Conservation (phyloP, 306 rosid species). For the Cucurbita maxima region DNA sequence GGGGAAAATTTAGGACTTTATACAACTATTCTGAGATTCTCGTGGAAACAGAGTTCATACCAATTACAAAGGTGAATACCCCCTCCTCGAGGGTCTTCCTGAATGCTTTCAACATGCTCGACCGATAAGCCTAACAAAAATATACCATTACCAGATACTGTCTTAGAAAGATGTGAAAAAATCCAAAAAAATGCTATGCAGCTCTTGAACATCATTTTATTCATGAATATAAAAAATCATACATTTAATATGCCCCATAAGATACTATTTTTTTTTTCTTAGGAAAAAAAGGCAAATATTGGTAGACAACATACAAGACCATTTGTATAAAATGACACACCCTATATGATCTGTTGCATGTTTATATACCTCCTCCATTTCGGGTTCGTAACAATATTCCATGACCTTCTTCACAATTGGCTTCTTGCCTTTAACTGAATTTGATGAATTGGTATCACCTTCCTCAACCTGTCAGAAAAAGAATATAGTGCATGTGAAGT, state of each 20-base stretch:
- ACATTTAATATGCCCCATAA: not conserved
- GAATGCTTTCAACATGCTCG: constrained; percentile 96
- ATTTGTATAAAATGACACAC: not conserved
- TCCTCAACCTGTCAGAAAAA: constrained; percentile 52
- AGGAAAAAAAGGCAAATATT: not conserved
- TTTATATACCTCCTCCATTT: constrained; percentile 83
- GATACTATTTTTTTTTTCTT: too few relatives aligned
- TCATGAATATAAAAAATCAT: not conserved
- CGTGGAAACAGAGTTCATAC: constrained; percentile 29
- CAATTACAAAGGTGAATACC: constrained; percentile 78
- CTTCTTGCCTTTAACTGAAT: constrained; percentile 69
- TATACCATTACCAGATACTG: not conserved
- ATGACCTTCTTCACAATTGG: constrained; percentile 58
- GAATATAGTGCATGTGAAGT: constrained; percentile 3
- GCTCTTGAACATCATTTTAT: not conserved
- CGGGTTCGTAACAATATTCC: constrained; percentile 99
- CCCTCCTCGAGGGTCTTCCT: constrained; percentile 91
- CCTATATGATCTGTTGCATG: not conserved
- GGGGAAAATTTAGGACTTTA: not conserved
- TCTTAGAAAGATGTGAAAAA: not conserved
- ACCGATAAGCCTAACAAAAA: constrained; percentile 61
- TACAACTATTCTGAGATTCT: constrained; percentile 6
- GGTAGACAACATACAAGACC: not conserved
- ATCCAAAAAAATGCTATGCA: not conserved
- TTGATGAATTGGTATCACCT: constrained; percentile 45